Evolutionary conservation across 2,329 filamentous ascomycete genomes (phyloP).

Genomic region (Colletotrichum sp.): DNA sequence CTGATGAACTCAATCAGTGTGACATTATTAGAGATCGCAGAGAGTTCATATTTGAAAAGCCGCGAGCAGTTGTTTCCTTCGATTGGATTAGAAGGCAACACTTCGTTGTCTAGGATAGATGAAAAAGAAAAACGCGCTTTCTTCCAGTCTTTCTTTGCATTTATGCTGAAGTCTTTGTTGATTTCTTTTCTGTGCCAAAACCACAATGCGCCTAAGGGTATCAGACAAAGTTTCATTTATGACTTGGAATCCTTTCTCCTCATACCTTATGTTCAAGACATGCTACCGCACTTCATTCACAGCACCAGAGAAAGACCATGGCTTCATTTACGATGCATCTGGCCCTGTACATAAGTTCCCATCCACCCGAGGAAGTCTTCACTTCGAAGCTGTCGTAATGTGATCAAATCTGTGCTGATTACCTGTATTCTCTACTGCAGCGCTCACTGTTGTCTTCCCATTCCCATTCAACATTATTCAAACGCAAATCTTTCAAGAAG

Average conservation of each 20-base stretch:
- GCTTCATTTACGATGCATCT: not conserved
- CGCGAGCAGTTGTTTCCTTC: not conserved
- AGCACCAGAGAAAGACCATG: not conserved
- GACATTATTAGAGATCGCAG: not conserved
- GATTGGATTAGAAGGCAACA: not conserved
- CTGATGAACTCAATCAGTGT: not conserved
- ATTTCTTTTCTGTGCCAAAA: not conserved
- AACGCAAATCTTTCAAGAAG: not conserved
- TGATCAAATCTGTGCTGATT: not conserved
- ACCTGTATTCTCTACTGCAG: not conserved
- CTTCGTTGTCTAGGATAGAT: not conserved
- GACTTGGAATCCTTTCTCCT: not conserved
- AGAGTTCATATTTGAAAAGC: not conserved
- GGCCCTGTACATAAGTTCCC: not conserved
- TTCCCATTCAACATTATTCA: not conserved
- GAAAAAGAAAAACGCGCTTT: not conserved
- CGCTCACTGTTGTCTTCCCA: not conserved
- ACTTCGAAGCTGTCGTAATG: not conserved
- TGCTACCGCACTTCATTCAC: not conserved
- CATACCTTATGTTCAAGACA: not conserved
- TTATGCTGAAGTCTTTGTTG: not conserved
- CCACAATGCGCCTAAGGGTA: not conserved
- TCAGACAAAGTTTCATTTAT: not conserved
- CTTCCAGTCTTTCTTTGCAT: not conserved
- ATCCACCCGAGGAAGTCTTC: not conserved